Conservation (phyloP, 208 protist species). For the Leishmania arabica region DNA sequence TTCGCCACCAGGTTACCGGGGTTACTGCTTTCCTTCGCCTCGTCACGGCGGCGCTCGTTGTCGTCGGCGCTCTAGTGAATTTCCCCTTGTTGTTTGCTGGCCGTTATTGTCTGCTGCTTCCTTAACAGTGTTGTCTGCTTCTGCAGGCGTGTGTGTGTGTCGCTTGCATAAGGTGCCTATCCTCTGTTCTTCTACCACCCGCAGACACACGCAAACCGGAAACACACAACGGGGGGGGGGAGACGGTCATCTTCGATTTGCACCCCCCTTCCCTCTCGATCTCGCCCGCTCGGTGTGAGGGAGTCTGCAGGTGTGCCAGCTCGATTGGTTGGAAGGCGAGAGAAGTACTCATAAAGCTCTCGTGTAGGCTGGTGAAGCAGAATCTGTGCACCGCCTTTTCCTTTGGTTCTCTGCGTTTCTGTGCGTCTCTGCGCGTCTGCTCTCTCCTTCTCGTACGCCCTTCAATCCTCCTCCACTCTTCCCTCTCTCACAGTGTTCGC, state of each 20-base stretch:
- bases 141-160: neutral
- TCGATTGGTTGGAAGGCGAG: neutral
- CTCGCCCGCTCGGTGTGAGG: neutral
- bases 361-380: neutral
- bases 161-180: neutral
- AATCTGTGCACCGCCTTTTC: constrained; percentile 1
- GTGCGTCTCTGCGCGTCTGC: neutral
- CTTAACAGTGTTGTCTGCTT: neutral
- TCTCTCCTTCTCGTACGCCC: constrained; percentile 16
- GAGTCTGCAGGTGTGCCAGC: neutral
- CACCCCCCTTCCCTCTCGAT: no score
- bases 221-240: no score
- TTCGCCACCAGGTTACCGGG: neutral
- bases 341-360: neutral
- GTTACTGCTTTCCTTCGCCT: neutral
- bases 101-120: neutral
- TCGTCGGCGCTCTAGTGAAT: neutral
- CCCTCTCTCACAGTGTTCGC: neutral
- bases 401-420: constrained; percentile 2
- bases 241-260: neutral
- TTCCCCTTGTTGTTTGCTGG: neutral
- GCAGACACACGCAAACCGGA: neutral
- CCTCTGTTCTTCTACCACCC: neutral
- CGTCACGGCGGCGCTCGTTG: neutral
- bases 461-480: constrained; percentile 3